Conservation (phyloP, 2,329 filamentous ascomycete species). For the Myriosclerotinia curreyana region DNA sequence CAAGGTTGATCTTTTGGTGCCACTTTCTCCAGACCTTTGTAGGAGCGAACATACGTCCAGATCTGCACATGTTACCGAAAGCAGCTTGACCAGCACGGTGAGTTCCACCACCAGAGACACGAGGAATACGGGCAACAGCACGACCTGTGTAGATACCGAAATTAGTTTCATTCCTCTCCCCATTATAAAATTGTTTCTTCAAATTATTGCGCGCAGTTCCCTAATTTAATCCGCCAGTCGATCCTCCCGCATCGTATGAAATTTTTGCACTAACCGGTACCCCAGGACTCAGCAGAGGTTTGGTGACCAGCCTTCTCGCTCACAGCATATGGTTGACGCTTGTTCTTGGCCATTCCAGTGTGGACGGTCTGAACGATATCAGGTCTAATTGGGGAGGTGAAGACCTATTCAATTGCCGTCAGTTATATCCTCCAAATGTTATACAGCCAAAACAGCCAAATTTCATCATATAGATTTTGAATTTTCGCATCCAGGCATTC, state of each 20-base stretch:
- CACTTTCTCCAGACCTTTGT: slow-evolving; percentile 99
- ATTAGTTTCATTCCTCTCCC: slow-evolving; percentile 28
- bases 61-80: slow-evolving; percentile 99
- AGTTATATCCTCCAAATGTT: slow-evolving; percentile 26
- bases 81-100: slow-evolving; percentile 99
- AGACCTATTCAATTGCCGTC: slow-evolving; percentile 56
- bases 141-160: slow-evolving; percentile 60
- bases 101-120: slow-evolving; percentile 99
- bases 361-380: slow-evolving; percentile 97
- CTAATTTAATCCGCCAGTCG: neutral
- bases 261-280: slow-evolving; percentile 76
- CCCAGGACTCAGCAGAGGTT: slow-evolving; percentile 99
- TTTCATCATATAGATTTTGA: slow-evolving; percentile 10
- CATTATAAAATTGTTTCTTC: neutral
- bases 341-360: slow-evolving; percentile 99
- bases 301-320: slow-evolving; percentile 99
- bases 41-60: slow-evolving; percentile 99
- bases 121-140: slow-evolving; percentile 99
- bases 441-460: slow-evolving; percentile 4
- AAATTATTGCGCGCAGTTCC: neutral
- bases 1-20: slow-evolving; percentile 99
- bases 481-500: slow-evolving; percentile 20
- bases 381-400: slow-evolving; percentile 94
- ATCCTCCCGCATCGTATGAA: slow-evolving; percentile 25
- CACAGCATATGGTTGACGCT: slow-evolving; percentile 98